Conservation (phyloP, 805 yeast genomes). For the Ogataea methanolica region DNA sequence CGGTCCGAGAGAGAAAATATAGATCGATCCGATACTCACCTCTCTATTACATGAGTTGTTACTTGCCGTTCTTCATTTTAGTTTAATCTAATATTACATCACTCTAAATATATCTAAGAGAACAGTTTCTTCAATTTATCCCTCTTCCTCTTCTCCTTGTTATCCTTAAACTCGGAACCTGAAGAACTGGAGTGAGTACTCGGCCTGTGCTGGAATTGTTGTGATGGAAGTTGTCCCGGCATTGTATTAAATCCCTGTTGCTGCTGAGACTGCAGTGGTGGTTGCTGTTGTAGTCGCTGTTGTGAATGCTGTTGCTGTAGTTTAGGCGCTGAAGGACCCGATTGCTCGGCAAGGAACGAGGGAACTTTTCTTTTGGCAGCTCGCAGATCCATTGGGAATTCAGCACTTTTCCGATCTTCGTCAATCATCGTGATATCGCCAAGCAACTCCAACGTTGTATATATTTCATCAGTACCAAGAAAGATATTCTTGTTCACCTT, state of each 20-base stretch:
- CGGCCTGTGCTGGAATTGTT: too few species aligned
- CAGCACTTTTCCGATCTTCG: slow-evolving; percentile 19
- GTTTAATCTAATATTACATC: too few species aligned
- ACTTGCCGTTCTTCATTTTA: too few species aligned
- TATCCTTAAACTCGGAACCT: too few species aligned
- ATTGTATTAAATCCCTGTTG: slow-evolving; percentile 3
- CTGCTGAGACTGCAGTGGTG: neutral
- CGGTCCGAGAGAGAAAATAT: too few species aligned
- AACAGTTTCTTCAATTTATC: too few species aligned
- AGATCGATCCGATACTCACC: too few species aligned
- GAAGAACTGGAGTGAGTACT: too few species aligned
- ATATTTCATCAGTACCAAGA: slow-evolving; percentile 73
- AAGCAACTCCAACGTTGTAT: slow-evolving; percentile 38
- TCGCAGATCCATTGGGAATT: slow-evolving; percentile 23
- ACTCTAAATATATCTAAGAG: too few species aligned
- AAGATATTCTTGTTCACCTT: slow-evolving; percentile 66
- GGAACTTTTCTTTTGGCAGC: slow-evolving; percentile 17
- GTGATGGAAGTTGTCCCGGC: neutral
- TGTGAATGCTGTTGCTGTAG: neutral
- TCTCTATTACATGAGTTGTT: too few species aligned
- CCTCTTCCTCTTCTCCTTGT: too few species aligned
- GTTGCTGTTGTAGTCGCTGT: neutral
- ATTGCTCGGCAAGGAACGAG: neutral
- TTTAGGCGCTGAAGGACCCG: neutral
- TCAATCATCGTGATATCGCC: slow-evolving; percentile 29